Conservation (phyloP, 805 yeast genomes). For the Deakozyma indianensis region DNA sequence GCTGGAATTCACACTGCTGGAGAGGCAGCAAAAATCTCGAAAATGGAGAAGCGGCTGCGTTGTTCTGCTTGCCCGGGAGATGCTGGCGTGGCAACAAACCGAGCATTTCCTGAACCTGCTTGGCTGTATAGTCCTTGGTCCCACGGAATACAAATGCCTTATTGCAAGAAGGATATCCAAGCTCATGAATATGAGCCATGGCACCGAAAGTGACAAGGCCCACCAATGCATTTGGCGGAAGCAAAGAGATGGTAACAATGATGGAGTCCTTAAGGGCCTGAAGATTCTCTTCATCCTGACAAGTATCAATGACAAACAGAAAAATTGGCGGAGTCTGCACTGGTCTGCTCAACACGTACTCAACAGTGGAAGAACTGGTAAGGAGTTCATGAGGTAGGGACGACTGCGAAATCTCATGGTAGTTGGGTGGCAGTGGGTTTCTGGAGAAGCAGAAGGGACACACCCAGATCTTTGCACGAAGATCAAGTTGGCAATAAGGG, state of each 20-base stretch:
- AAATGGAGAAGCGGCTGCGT: constrained; percentile 25
- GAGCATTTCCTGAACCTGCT: constrained; percentile 46
- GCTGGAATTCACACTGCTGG: constrained; percentile 67
- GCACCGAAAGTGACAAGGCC: constrained; percentile 85
- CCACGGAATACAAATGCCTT: constrained; percentile 81
- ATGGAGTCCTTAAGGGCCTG: constrained; percentile 71
- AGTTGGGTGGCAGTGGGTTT: constrained; percentile 71
- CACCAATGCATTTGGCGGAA: constrained; percentile 82
- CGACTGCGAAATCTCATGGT: constrained; percentile 59
- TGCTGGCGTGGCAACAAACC: constrained; percentile 22
- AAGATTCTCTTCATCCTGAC: constrained; percentile 80
- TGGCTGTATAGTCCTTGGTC: constrained; percentile 57
- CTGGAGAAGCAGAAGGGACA: constrained; percentile 74
- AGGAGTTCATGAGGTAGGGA: constrained; percentile 71
- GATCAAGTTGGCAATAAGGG: constrained; percentile 73
- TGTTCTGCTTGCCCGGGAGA: constrained; percentile 4
- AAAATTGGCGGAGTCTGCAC: constrained; percentile 77
- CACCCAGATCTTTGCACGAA: constrained; percentile 63
- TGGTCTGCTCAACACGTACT: constrained; percentile 71
- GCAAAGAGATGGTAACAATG: constrained; percentile 54
- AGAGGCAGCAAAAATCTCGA: constrained; percentile 61
- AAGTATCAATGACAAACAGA: constrained; percentile 72
- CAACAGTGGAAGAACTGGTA: constrained; percentile 59
- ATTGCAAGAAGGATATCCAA: constrained; percentile 51
- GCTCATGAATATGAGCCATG: constrained; percentile 79